Conservation (phyloP, 164 flowering plant species). For the Vitis rotundifolia region DNA sequence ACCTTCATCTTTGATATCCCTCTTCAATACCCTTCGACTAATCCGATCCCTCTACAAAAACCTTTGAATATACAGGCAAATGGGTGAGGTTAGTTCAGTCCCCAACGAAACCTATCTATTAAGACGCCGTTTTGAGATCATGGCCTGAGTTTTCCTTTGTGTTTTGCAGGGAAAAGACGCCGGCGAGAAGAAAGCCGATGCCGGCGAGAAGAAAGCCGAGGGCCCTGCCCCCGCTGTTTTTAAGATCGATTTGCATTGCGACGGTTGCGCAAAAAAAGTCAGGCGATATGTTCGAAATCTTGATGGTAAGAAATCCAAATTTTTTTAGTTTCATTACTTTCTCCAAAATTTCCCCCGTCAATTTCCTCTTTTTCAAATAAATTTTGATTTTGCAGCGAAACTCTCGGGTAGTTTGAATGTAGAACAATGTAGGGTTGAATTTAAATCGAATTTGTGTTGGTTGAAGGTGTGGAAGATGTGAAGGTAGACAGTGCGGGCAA, state of each 20-base stretch:
- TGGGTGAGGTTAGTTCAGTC: conserved; percentile 17
- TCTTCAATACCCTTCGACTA: too few species aligned
- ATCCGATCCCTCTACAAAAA: too few species aligned
- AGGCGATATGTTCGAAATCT: conserved; percentile 35
- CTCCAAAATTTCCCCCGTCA: neutral
- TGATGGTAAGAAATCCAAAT: conserved; percentile 43
- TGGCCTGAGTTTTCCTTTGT: neutral
- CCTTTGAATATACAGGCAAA: neutral
- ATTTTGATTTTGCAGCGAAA: too few species aligned
- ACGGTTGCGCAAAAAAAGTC: conserved; percentile 83
- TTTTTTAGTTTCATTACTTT: neutral
- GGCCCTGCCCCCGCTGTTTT: conserved; percentile 46
- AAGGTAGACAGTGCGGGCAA: conserved; percentile 35
- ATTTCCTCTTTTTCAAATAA: neutral
- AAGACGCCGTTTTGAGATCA: too few species aligned
- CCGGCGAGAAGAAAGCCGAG: conserved; percentile 36
- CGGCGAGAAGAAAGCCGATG: conserved; percentile 40
- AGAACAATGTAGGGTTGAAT: too few species aligned
- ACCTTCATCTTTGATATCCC: too few species aligned
- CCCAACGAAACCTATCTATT: too few species aligned
- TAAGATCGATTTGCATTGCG: conserved; percentile 90
- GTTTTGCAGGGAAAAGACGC: conserved; percentile 17
- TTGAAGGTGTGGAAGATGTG: conserved; percentile 50
- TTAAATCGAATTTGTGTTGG: neutral
- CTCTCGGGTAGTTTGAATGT: too few species aligned